Evolutionary conservation across 768 basidiomycete species (phyloP), one percentile per base, ranked within the genome.

Genomic region (Epithele typhae): DNA sequence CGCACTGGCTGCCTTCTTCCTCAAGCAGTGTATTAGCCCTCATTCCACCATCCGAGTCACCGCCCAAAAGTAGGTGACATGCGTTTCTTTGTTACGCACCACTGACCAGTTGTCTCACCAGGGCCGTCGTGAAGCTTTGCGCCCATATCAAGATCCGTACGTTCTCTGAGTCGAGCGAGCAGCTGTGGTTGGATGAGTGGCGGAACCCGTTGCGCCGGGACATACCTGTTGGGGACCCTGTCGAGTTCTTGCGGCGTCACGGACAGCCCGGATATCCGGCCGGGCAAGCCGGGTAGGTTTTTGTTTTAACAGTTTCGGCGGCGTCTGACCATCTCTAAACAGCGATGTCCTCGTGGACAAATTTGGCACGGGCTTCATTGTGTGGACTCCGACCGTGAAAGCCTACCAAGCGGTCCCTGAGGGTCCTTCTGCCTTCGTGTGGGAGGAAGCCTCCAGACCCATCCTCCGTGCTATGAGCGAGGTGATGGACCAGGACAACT

Each of bases 101-200:
- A 30, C 14, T 30, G 27, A 30, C 14, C 27, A 30, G 7, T 30
- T 14, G 14, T 7, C 27, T 30, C 27, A 30, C 14, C 50, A 88
- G 87, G 49, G 87, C 80, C 9, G 64, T 89, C 21, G 75, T 81
- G 15, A 86, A 82, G 59, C 59, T 88, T 30, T 69, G 82, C 34
- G 74, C 76, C 25, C 79, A 81, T 55, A 72, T 90, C 60, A 91
- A 91, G 65, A 78, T 88, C 48, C 77, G 90, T 47, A 86, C 82
- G 7, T 85, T 85, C 57, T 77, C 87, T 27, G 68, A 68, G 55
- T 77, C 76, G 4, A 63, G 63, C 3, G 77, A 83, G 32, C 82
- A 86, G 45, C 71, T 89, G 18, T 91, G 89, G 89, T 63, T 78
- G 30, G 79, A 80, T 40, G 78, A 79, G 58, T 89, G 86, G 84